Evolutionary conservation across 305 asterid species (phyloP).

Genomic region (Petunia hybrid): DNA sequence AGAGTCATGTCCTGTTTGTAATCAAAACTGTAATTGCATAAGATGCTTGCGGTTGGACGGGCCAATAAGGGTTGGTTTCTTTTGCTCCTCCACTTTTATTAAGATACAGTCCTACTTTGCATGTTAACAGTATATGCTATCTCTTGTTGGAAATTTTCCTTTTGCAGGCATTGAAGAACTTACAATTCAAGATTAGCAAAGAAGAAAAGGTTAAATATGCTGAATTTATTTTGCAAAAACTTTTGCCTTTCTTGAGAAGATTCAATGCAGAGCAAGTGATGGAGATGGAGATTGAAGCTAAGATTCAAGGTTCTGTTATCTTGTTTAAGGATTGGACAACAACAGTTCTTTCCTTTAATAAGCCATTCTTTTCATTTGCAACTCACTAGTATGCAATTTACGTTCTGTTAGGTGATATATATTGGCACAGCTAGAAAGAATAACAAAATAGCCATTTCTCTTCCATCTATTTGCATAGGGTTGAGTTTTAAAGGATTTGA

Average conservation of each 20-base stretch:
- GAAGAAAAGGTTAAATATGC: slow-evolving; percentile 53
- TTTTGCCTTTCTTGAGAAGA: slow-evolving; percentile 29
- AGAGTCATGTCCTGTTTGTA: slow-evolving; percentile 69
- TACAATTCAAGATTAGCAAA: slow-evolving; percentile 37
- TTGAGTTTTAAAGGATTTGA: no score
- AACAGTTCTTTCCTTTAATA: not conserved
- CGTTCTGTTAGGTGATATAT: no score
- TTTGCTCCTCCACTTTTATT: not conserved
- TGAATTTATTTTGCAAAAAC: slow-evolving; percentile 41
- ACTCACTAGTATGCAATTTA: not conserved
- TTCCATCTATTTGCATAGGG: no score
- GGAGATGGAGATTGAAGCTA: slow-evolving; percentile 31
- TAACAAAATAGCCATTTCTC: no score
- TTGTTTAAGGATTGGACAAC: not conserved
- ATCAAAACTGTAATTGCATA: slow-evolving; percentile 71
- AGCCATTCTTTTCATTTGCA: not conserved
- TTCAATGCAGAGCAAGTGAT: slow-evolving; percentile 26
- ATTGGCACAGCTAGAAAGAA: no score
- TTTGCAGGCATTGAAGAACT: slow-evolving; percentile 50
- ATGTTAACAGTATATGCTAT: not conserved
- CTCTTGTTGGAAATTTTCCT: not conserved
- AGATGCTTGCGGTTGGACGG: slow-evolving; percentile 61
- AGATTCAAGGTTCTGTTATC: slow-evolving; percentile 20
- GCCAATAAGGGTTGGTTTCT: slow-evolving; percentile 50
- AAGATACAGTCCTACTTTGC: not conserved